These are phyloP conservation scores for Coemansia pectinata DNA, from an alignment of 192 early-diverging fungal species.

Conservation along the genomic window DNA sequence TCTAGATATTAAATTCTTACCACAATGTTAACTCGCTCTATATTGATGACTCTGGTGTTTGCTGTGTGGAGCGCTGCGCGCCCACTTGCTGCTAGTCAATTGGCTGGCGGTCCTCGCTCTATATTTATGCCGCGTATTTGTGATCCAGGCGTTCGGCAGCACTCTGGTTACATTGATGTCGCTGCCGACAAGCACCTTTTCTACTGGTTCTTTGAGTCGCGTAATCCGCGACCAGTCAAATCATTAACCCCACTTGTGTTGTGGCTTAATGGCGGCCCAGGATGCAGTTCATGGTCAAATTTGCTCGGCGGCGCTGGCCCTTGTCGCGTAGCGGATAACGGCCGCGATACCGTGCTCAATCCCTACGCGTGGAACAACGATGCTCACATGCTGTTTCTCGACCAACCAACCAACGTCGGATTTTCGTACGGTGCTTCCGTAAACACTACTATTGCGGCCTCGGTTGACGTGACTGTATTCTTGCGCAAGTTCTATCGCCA, in stretches of 20 bases:
- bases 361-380: conserved; percentile 83
- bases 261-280: conserved; percentile 83
- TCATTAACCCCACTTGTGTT: conserved; percentile 66
- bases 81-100: neutral
- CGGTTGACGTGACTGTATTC: conserved; percentile 79
- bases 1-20: neutral
- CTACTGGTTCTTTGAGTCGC: conserved; percentile 96
- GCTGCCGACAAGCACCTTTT: conserved; percentile 75
- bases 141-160: conserved; percentile 83
- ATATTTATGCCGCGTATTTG: conserved; percentile 64
- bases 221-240: conserved; percentile 48
- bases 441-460: conserved; percentile 68
- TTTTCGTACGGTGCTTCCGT: conserved; percentile 80
- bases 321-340: conserved; percentile 73
- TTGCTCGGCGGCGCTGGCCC: conserved; percentile 78
- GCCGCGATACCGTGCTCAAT: conserved; percentile 68
- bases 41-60: neutral
- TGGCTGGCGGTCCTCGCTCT: conserved; percentile 11
- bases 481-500: conserved; percentile 83
- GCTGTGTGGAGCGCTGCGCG: conserved; percentile 2
- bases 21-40: neutral
- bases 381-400: conserved; percentile 77
- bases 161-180: conserved; percentile 72
- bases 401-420: conserved; percentile 87
- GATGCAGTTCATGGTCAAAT: conserved; percentile 73